These are phyloP conservation scores for Shiraia bambusicola DNA, from an alignment of 2,329 filamentous ascomycete species.

Conservation along the genomic window DNA sequence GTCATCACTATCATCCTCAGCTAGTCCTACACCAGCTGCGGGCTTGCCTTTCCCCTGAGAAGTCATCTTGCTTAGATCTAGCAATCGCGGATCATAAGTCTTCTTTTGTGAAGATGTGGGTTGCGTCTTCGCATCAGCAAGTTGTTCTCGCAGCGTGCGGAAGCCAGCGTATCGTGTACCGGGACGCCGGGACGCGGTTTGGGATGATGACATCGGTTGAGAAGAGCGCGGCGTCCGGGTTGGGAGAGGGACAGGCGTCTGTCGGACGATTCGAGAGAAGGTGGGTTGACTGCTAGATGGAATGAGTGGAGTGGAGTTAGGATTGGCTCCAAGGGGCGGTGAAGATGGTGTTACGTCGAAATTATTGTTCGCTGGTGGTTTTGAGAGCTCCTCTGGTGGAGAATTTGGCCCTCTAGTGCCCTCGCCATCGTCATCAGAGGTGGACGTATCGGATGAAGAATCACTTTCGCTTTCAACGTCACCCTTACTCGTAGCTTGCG, in stretches of 20 bases:
- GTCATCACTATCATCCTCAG: constrained; percentile 10
- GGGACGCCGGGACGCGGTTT: constrained; percentile 9
- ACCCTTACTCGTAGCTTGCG: neutral
- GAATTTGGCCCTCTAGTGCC: constrained; percentile 11
- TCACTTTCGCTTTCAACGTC: constrained; percentile 10
- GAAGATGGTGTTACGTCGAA: neutral
- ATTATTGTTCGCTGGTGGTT: constrained; percentile 16
- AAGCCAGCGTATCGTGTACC: constrained; percentile 11
- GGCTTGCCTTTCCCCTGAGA: constrained; percentile 1
- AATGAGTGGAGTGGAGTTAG: constrained; percentile 6
- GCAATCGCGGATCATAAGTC: constrained; percentile 12
- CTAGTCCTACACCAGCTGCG: neutral
- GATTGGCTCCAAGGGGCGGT: constrained; percentile 6
- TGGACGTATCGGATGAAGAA: constrained; percentile 10
- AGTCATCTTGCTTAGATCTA: constrained; percentile 10
- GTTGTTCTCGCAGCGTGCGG: constrained; percentile 13
- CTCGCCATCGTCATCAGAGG: constrained; percentile 10
- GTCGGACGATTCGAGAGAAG: neutral
- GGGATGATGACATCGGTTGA: constrained; percentile 11
- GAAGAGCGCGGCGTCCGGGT: constrained; percentile 1
- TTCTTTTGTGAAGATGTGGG: constrained; percentile 8
- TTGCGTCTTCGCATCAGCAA: constrained; percentile 11
- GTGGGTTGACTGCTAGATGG: constrained; percentile 8
- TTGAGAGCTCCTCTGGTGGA: neutral
- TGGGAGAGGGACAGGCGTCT: constrained; percentile 12